Base-by-base conservation (phyloP, 2,329 filamentous ascomycete species). In the Phialophora chinensis region DNA sequence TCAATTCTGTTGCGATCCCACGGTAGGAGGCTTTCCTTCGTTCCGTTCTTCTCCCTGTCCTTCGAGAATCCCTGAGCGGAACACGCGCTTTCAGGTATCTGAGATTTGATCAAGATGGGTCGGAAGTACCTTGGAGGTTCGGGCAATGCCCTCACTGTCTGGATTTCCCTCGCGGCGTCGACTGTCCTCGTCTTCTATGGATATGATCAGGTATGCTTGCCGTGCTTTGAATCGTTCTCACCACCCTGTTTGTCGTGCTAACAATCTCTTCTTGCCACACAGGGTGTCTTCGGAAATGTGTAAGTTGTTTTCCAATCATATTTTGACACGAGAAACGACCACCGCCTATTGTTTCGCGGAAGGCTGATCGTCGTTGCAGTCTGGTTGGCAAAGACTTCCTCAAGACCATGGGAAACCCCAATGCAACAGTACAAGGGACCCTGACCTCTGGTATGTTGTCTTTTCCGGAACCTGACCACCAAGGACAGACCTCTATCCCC, bases 171-270 rank as follows among this genome's bases (percentile, higher is more conserved):
- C 20, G 82, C 83, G 12, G 81, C 82, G 0, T 81, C 79, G 1
- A 85, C 82, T 0, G 82, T 84, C 4, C 74, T 84, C 25, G 76
- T 84, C 62, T 84, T 85, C 72, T 85, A 84, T 66, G 82, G 79
- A 31, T 81, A 80, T 61, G 78, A 80, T 59, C 78, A 80, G 72
- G 76, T 78, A 69, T 42, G 66, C 44, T 20, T 47, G 49, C 49
- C 14, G 17, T 20, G 25, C 49, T 52, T 29, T 8, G 25, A 52
- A 52, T 33, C 23, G 1, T 20, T 20, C 23, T 33, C 47, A 17
- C 42, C 11, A 33, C 7, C 50, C 3, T 23, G 29, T 33, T 5
- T 12, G 7, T 50, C 27, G 17, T 35, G 17, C 62, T 65, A 54
- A 65, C 25, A 27, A 25, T 50, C 29, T 35, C 25, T 20, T 52